Evolutionary conservation across 768 basidiomycete species (phyloP).

Genomic region (Pholiota conissans): DNA sequence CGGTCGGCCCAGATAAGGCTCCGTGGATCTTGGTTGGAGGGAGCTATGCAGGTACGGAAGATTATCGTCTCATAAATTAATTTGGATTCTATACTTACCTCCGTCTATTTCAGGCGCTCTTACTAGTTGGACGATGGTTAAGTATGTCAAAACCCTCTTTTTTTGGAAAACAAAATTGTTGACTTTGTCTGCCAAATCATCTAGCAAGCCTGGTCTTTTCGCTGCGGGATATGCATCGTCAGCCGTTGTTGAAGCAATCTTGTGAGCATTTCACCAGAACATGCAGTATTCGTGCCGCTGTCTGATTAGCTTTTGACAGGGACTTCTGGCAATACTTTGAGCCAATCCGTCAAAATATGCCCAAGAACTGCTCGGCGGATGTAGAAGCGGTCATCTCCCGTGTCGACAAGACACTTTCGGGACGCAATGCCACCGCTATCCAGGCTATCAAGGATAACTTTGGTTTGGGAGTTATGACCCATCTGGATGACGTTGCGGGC

Average conservation of each 20-base stretch:
- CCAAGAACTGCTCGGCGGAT: constrained; percentile 72
- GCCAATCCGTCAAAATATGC: constrained; percentile 68
- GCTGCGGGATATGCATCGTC: constrained; percentile 68
- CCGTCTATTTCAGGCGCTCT: constrained; percentile 30
- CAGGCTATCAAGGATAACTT: constrained; percentile 56
- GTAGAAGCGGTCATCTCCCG: constrained; percentile 62
- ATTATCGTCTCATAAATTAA: not conserved
- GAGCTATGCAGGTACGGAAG: constrained; percentile 43
- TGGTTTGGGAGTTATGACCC: constrained; percentile 55
- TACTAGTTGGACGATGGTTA: constrained; percentile 69
- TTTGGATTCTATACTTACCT: not conserved
- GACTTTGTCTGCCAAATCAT: not conserved
- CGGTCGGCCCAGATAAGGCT: constrained; percentile 54
- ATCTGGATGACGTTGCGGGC: constrained; percentile 67
- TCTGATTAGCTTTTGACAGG: constrained; percentile 22
- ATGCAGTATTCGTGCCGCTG: not conserved
- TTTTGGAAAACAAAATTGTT: not conserved
- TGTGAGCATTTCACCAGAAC: constrained; percentile 29
- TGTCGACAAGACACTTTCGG: constrained; percentile 56
- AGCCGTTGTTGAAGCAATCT: constrained; percentile 63
- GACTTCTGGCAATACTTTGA: constrained; percentile 76
- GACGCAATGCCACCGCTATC: constrained; percentile 45
- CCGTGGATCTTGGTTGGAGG: constrained; percentile 55
- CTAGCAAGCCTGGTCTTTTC: constrained; percentile 62
- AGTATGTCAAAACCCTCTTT: constrained; percentile 37